Conservation (phyloP, 106 monocot genomes). For the Xerophyta viscosa region DNA sequence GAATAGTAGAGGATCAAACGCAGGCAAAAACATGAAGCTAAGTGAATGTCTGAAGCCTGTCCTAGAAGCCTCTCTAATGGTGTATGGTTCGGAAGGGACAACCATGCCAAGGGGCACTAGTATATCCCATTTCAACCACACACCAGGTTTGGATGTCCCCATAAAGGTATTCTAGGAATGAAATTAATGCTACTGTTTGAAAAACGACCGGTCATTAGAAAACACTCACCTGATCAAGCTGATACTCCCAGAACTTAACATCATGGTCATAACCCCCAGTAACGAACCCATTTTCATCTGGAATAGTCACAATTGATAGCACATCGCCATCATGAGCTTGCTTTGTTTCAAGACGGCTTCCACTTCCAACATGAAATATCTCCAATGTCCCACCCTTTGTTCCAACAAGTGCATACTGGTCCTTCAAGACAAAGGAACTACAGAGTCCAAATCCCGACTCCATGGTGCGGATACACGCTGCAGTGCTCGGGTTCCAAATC, state of each 20-base stretch:
- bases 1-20: too few relatives aligned
- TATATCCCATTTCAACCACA: too few relatives aligned
- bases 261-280: slow-evolving; percentile 75
- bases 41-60: too few relatives aligned
- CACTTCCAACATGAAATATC: slow-evolving; percentile 86
- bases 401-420: slow-evolving; percentile 81
- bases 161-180: too few relatives aligned
- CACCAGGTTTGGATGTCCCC: too few relatives aligned
- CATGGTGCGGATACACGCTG: slow-evolving; percentile 75
- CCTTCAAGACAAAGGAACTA: slow-evolving; percentile 61
- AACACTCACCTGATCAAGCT: slow-evolving; percentile 50
- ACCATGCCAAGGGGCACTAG: too few relatives aligned
- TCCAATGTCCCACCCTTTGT: slow-evolving; percentile 76
- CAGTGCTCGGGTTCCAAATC: slow-evolving; percentile 93
- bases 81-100: too few relatives aligned
- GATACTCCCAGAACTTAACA: slow-evolving; percentile 97
- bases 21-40: too few relatives aligned
- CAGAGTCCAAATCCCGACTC: slow-evolving; percentile 87
- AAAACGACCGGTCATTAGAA: too few relatives aligned
- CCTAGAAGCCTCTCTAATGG: too few relatives aligned
- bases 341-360: slow-evolving; percentile 51
- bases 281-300: slow-evolving; percentile 77
- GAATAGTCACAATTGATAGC: slow-evolving; percentile 47
- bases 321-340: slow-evolving; percentile 73
- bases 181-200: too few relatives aligned